phyloP scores from a whole-genome alignment of 2,329 filamentous ascomycete species.

The Paecilomyces variotii region DNA sequence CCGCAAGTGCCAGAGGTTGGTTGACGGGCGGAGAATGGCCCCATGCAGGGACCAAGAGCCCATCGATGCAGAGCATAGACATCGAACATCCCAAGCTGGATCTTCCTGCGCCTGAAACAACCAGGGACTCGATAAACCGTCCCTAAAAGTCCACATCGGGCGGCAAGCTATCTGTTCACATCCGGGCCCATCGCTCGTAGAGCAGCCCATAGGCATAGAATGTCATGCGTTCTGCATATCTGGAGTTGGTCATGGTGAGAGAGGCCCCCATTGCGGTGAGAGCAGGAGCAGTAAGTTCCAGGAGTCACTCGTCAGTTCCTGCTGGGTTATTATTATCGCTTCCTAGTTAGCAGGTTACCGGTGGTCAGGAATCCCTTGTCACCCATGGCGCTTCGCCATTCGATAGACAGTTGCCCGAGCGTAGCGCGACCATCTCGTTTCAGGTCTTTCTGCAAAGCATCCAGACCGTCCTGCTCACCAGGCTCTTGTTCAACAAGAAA shows the following conservation, averaged over 20 bases:
- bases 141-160: neutral
- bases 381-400: slow-evolving; percentile 86
- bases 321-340: slow-evolving; percentile 15
- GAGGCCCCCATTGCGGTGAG: neutral
- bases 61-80: neutral
- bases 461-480: slow-evolving; percentile 38
- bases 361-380: slow-evolving; percentile 82
- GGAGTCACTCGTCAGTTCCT: neutral
- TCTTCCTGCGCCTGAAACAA: neutral
- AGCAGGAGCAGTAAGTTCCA: neutral
- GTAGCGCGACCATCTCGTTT: slow-evolving; percentile 47
- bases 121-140: neutral
- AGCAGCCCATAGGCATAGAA: neutral
- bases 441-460: slow-evolving; percentile 44
- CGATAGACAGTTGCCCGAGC: slow-evolving; percentile 75
- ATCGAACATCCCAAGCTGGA: neutral
- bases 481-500: slow-evolving; percentile 53
- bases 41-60: neutral
- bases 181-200: neutral
- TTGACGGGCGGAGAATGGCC: neutral
- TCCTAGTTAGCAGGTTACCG: slow-evolving; percentile 58
- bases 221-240: neutral
- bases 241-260: neutral
- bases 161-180: neutral
- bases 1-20: neutral